Percentiles rank a stretch among this genome's conserved stretches.
Conservation (phyloP, 1,284 basidiomycete genomes). For the Flammula alnicola region DNA sequence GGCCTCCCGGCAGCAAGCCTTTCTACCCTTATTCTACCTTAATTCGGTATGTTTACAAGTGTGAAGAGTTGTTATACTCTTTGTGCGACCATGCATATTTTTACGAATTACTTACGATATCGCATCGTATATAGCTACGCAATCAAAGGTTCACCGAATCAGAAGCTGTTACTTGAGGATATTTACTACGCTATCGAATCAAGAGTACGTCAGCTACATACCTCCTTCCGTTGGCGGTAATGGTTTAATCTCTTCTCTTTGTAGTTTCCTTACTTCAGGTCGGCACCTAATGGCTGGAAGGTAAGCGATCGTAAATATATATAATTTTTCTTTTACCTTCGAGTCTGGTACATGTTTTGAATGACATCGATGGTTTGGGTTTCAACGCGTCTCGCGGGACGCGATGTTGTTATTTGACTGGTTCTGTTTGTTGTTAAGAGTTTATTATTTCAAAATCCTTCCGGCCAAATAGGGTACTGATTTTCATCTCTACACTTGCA, state of each 20-base stretch:
- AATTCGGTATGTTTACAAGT: slow-evolving; percentile 63
- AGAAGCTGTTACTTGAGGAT: slow-evolving; percentile 80
- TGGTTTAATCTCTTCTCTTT: slow-evolving; percentile 19
- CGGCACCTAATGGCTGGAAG: slow-evolving; percentile 84
- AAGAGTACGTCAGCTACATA: slow-evolving; percentile 53
- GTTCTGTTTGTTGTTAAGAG: slow-evolving; percentile 54
- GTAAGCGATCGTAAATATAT: slow-evolving; percentile 47
- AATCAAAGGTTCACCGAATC: slow-evolving; percentile 85
- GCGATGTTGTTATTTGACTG: slow-evolving; percentile 62
- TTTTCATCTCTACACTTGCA: slow-evolving; percentile 37
- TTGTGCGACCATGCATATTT: neutral
- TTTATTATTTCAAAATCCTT: slow-evolving; percentile 43
- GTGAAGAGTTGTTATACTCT: slow-evolving; percentile 7
- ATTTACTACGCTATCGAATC: slow-evolving; percentile 89
- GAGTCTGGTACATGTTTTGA: slow-evolving; percentile 13
- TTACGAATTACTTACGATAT: slow-evolving; percentile 20
- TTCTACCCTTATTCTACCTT: slow-evolving; percentile 88
- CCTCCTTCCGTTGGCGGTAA: slow-evolving; percentile 11
- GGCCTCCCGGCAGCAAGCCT: slow-evolving; percentile 82
- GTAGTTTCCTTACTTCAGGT: slow-evolving; percentile 84
- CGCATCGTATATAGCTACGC: slow-evolving; percentile 60
- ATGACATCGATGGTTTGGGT: slow-evolving; percentile 14
- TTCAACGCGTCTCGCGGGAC: slow-evolving; percentile 48
- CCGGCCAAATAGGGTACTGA: slow-evolving; percentile 31
- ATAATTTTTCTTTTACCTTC: slow-evolving; percentile 3